Percentiles rank a stretch among this genome's conserved stretches.
phyloP scores from a whole-genome alignment of 805 yeast genomes.

The Clavispora phyllophila region DNA sequence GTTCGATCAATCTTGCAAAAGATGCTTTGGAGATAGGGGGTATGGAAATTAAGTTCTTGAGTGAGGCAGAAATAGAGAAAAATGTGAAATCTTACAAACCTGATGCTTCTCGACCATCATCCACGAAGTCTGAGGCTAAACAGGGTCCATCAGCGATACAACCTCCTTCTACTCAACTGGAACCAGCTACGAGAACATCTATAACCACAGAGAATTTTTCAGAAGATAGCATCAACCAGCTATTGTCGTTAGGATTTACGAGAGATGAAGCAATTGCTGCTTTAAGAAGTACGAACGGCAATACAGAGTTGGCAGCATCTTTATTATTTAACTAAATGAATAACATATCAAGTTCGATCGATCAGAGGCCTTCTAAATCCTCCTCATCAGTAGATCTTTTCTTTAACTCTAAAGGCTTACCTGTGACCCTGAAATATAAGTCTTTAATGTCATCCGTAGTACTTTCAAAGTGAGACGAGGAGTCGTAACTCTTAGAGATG shows the following conservation, averaged over 20 bases:
- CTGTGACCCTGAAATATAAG: slow-evolving; percentile 84
- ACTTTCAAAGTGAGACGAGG: slow-evolving; percentile 91
- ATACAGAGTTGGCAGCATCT: slow-evolving; percentile 84
- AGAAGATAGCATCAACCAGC: slow-evolving; percentile 24
- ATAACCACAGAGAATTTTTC: neutral
- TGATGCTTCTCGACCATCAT: slow-evolving; percentile 2
- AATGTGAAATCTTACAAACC: slow-evolving; percentile 10
- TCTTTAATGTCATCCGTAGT: slow-evolving; percentile 97
- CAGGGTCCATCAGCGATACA: slow-evolving; percentile 2
- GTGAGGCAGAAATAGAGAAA: slow-evolving; percentile 62
- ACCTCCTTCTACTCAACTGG: neutral
- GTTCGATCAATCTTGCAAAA: slow-evolving; percentile 65
- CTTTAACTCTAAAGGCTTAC: slow-evolving; percentile 84
- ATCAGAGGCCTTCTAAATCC: slow-evolving; percentile 2
- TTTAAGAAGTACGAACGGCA: slow-evolving; percentile 61
- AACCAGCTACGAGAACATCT: neutral
- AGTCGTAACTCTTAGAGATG: slow-evolving; percentile 86
- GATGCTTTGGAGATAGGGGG: slow-evolving; percentile 69
- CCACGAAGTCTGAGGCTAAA: slow-evolving; percentile 6
- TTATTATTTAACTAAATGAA: slow-evolving; percentile 43
- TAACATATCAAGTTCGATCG: neutral
- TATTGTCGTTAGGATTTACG: slow-evolving; percentile 69
- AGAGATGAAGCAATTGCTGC: slow-evolving; percentile 62
- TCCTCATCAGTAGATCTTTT: slow-evolving; percentile 57
- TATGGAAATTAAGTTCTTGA: slow-evolving; percentile 64